These are phyloP conservation scores for Pyrenophora seminiperda DNA, from an alignment of 2,329 filamentous ascomycete genomes.

Conservation along the genomic window DNA sequence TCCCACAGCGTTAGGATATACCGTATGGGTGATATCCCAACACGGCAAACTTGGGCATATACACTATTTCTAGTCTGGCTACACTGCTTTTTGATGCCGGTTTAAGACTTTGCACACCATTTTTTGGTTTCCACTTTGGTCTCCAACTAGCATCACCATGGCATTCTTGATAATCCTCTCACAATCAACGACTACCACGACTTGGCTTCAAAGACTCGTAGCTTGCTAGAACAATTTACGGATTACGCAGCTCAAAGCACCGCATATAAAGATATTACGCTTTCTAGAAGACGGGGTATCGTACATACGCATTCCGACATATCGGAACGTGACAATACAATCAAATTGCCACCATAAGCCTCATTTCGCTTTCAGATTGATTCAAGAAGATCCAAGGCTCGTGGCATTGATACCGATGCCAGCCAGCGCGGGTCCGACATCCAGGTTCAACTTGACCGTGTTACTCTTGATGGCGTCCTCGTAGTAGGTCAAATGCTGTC, in stretches of 20 bases:
- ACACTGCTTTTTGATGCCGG: too few species aligned
- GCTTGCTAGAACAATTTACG: too few species aligned
- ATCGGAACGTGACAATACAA: not conserved
- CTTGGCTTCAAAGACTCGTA: too few species aligned
- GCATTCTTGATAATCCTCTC: too few species aligned
- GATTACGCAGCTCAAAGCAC: not conserved
- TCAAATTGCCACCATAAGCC: not conserved
- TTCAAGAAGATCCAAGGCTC: conserved; percentile 10
- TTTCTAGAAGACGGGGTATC: not conserved
- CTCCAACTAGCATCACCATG: too few species aligned
- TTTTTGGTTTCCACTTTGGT: too few species aligned
- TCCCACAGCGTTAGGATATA: too few species aligned
- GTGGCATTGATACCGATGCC: conserved; percentile 36
- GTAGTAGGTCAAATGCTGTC: conserved; percentile 62
- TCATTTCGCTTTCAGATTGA: not conserved
- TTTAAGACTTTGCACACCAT: too few species aligned
- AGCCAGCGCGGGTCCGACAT: conserved; percentile 44
- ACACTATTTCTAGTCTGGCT: too few species aligned
- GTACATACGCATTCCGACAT: not conserved
- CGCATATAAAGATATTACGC: not conserved
- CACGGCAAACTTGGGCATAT: too few species aligned
- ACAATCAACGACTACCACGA: too few species aligned
- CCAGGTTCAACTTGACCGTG: conserved; percentile 59
- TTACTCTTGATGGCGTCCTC: conserved; percentile 59
- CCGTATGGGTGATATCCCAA: too few species aligned